A percentile compares a stretch with the other conserved stretches of the same genome.
Evolutionary conservation across 2,329 filamentous ascomycete genomes (phyloP).

Genomic region (Curvularia hawaiiensis): DNA sequence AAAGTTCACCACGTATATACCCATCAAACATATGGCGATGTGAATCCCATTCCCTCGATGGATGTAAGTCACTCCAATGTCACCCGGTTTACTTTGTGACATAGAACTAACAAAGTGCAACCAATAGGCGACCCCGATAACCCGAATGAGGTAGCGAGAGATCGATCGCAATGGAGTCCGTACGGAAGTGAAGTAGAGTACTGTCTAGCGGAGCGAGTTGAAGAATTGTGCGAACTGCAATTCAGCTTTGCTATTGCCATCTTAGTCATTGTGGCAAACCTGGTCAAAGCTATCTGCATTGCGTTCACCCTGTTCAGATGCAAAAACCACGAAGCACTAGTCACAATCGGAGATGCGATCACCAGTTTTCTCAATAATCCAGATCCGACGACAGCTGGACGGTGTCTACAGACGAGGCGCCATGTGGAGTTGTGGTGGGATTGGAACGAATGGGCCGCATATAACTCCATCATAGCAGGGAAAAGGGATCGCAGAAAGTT

Average conservation of each 20-base stretch:
- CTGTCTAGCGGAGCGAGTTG: conserved; percentile 26
- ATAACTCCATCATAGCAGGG: background rate
- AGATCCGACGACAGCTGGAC: conserved; percentile 19
- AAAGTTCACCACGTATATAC: background rate
- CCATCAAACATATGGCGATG: conserved; percentile 23
- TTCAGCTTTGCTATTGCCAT: conserved; percentile 34
- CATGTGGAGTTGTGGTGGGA: conserved; percentile 4
- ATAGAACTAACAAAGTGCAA: background rate
- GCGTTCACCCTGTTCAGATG: conserved; percentile 20
- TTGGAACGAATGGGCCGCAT: background rate
- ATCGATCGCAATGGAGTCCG: conserved; percentile 17
- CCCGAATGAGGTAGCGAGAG: conserved; percentile 6
- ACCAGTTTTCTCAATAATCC: conserved; percentile 23
- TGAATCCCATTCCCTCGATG: conserved; percentile 4
- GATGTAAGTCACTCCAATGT: background rate
- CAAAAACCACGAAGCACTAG: conserved; percentile 15
- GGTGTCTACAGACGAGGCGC: conserved; percentile 10
- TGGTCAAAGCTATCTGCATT: conserved; percentile 14
- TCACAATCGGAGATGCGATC: conserved; percentile 32
- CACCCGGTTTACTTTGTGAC: too few relatives aligned
- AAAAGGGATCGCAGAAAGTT: background rate
- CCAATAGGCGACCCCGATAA: conserved; percentile 5
- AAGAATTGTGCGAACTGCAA: conserved; percentile 33
- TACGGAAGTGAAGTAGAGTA: conserved; percentile 16
- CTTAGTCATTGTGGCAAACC: conserved; percentile 13